phyloP scores from a whole-genome alignment of 345 rosid genomes.

The Pistacia atlantica region DNA sequence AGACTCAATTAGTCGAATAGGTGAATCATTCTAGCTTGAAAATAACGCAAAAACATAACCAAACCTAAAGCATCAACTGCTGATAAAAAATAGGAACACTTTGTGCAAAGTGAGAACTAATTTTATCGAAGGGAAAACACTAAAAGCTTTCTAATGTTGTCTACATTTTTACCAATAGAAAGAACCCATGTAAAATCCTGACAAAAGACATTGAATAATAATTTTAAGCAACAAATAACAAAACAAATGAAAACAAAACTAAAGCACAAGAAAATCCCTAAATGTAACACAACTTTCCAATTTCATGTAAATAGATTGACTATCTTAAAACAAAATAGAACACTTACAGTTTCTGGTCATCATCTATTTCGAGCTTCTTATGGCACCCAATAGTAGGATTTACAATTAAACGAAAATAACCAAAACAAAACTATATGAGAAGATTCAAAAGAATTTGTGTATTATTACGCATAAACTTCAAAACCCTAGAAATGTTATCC shows the following conservation, averaged over 20 bases:
- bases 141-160: neutral
- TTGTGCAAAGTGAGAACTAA: too few species aligned
- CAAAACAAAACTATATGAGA: neutral
- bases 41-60: too few species aligned
- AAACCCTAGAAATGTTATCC: too few species aligned
- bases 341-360: constrained; percentile 47
- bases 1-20: too few species aligned
- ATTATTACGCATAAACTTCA: neutral
- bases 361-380: constrained; percentile 59
- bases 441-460: neutral
- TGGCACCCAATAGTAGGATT: constrained; percentile 57
- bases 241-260: neutral
- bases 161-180: neutral
- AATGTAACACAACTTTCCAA: neutral
- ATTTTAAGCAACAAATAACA: neutral
- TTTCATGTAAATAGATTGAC: neutral
- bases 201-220: neutral
- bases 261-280: neutral
- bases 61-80: too few species aligned
- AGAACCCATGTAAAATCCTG: neutral
- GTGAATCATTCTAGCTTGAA: too few species aligned
- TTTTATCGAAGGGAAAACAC: too few species aligned
- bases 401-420: constrained; percentile 41
- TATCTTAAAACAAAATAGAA: neutral
- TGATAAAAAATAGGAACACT: too few species aligned